Percentiles rank a stretch among this genome's conserved stretches.
Evolutionary conservation across 139 green algal species (phyloP).

Genomic region (Coelastrella sp.): DNA sequence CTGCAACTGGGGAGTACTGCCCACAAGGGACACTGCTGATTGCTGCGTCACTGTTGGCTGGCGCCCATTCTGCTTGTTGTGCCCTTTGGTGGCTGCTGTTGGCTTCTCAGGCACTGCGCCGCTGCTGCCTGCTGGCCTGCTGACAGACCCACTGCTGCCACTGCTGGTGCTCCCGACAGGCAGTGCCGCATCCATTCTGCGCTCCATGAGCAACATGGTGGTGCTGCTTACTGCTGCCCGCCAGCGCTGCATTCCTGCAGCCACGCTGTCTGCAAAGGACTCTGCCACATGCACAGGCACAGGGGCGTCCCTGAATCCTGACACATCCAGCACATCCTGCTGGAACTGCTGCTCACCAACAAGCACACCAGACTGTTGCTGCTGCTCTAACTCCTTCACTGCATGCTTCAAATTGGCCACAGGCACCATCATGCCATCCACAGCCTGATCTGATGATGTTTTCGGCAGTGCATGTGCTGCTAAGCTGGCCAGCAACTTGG

Average conservation of each 20-base stretch:
- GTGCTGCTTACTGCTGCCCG: constrained; percentile 29
- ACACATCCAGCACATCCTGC: not conserved
- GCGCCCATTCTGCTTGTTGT: not conserved
- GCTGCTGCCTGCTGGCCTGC: not conserved
- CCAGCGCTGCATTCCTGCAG: constrained; percentile 35
- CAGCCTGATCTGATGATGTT: not conserved
- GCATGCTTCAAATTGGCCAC: not conserved
- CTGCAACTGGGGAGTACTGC: constrained; percentile 31
- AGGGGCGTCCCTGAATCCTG: not conserved
- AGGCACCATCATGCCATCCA: not conserved
- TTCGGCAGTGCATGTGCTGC: not conserved
- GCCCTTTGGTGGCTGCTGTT: not conserved
- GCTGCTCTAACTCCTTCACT: not conserved
- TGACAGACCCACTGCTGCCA: not conserved
- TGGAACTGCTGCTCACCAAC: constrained; percentile 9
- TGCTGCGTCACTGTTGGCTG: not conserved
- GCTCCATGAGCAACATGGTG: constrained; percentile 42
- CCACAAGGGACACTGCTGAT: not conserved
- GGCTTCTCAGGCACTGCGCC: not conserved
- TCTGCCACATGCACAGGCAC: not conserved
- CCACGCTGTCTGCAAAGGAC: not conserved
- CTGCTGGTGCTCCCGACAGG: not conserved
- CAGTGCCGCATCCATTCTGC: constrained; percentile 27
- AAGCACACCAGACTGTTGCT: not conserved
- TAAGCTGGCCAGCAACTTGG: not conserved